Conservation (phyloP, 306 rosid genomes). For the Astragalus membranaceus region DNA sequence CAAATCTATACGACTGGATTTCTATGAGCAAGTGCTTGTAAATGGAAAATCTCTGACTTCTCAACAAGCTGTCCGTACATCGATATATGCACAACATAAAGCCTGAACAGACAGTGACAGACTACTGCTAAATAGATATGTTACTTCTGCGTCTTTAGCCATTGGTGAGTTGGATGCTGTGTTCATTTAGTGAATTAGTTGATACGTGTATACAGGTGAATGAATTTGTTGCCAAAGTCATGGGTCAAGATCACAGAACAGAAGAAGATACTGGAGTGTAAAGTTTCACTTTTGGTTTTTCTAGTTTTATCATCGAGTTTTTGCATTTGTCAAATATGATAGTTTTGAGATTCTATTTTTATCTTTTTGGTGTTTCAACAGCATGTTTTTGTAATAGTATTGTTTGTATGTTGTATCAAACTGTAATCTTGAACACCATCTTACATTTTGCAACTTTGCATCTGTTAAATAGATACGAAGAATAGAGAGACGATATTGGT, state of each 20-base stretch:
- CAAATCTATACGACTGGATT: constrained; percentile 82
- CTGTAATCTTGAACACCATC: background rate
- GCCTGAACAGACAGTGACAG: constrained; percentile 27
- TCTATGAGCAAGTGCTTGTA: constrained; percentile 75
- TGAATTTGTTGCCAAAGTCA: constrained; percentile 14
- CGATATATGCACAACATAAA: constrained; percentile 80
- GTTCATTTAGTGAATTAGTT: constrained; percentile 18
- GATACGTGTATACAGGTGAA: constrained; percentile 23
- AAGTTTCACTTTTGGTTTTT: constrained; percentile 12
- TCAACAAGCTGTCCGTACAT: constrained; percentile 51
- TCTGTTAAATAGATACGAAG: too few species aligned
- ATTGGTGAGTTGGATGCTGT: constrained; percentile 14
- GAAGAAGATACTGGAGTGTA: constrained; percentile 5
- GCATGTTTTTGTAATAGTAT: constrained; percentile 14
- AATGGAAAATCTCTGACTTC: constrained; percentile 73
- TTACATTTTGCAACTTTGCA: too few species aligned
- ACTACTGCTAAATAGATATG: background rate
- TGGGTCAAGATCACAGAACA: constrained; percentile 19
- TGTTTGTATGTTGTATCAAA: constrained; percentile 9
- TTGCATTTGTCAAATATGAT: constrained; percentile 9
- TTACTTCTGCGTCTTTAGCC: constrained; percentile 17
- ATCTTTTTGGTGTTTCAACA: constrained; percentile 7
- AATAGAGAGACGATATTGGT: too few species aligned
- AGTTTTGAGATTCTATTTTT: background rate
- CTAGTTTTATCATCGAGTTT: background rate